A percentile compares a stretch with the other conserved stretches of the same genome.
Evolutionary conservation across 2,329 filamentous ascomycete species (phyloP).

Genomic region (Thelonectria rubi): DNA sequence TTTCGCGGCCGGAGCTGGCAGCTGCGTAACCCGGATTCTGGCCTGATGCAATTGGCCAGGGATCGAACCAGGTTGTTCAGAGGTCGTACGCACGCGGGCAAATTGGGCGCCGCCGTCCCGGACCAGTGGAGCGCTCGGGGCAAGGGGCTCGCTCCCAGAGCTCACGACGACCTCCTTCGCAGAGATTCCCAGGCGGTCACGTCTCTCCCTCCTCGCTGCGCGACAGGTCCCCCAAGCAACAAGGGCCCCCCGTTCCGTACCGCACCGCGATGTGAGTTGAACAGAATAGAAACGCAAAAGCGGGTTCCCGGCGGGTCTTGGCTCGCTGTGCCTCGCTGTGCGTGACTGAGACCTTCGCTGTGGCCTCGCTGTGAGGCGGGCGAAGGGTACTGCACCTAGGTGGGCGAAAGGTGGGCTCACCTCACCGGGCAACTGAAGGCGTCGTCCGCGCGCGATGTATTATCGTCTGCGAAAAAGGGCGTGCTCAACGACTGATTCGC

Average conservation of each 20-base stretch:
- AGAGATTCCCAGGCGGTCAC: not conserved
- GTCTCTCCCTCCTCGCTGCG: not conserved
- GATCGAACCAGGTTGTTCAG: conserved; percentile 21
- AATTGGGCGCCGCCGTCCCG: conserved; percentile 40
- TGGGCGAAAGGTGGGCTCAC: conserved; percentile 36
- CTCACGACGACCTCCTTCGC: conserved; percentile 2
- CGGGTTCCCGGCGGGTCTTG: conserved; percentile 3
- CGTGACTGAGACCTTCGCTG: conserved; percentile 15
- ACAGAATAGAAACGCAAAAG: conserved; percentile 7
- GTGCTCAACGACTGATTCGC: conserved; percentile 12
- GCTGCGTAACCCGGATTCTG: conserved; percentile 43
- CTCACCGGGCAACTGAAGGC: conserved; percentile 34
- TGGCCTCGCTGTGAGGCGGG: conserved; percentile 12
- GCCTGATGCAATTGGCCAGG: conserved; percentile 43
- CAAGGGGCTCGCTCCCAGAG: conserved; percentile 29
- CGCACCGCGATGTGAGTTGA: conserved; percentile 10
- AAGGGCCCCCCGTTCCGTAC: not conserved
- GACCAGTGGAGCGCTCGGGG: conserved; percentile 42
- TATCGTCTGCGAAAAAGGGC: conserved; percentile 10
- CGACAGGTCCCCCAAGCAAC: not conserved
- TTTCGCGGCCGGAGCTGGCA: conserved; percentile 20
- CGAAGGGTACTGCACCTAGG: conserved; percentile 22
- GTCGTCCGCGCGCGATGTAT: conserved; percentile 19
- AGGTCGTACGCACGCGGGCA: conserved; percentile 36
- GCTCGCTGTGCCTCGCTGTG: conserved; percentile 15